These are phyloP conservation scores for Mycena floridula DNA, from an alignment of 768 basidiomycete genomes.

Conservation along the genomic window DNA sequence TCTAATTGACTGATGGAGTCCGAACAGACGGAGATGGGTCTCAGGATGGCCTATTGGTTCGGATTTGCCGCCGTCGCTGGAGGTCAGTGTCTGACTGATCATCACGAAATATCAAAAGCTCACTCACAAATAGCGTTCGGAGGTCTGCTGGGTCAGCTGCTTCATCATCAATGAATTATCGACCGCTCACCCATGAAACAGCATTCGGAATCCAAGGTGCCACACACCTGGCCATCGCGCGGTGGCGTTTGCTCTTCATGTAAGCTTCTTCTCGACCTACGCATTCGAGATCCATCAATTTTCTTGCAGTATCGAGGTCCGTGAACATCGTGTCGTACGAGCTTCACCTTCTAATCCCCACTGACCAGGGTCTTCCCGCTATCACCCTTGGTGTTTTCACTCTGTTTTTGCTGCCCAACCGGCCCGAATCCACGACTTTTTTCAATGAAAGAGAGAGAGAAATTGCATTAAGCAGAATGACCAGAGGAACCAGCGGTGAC, in stretches of 20 bases:
- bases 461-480: constrained; percentile 63
- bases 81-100: no score
- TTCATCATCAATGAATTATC: no score
- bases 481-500: constrained; percentile 61
- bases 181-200: constrained; percentile 80
- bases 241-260: constrained; percentile 67
- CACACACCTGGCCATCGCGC: constrained; percentile 39
- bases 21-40: no score
- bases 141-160: no score
- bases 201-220: constrained; percentile 74
- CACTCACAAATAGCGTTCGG: no score
- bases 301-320: no score
- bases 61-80: constrained; percentile 81
- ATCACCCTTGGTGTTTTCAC: constrained; percentile 55
- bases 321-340: no score
- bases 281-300: background rate
- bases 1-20: no score
- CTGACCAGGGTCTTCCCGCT: constrained; percentile 68
- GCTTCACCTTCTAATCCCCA: no score
- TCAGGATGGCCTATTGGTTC: constrained; percentile 80
- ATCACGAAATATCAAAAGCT: no score
- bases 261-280: constrained; percentile 32
- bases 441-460: constrained; percentile 48
- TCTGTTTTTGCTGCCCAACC: constrained; percentile 54
- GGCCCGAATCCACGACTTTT: constrained; percentile 64